Evolutionary conservation across 257 asterid species (phyloP).

Genomic region (Handroanthus guayacan): DNA sequence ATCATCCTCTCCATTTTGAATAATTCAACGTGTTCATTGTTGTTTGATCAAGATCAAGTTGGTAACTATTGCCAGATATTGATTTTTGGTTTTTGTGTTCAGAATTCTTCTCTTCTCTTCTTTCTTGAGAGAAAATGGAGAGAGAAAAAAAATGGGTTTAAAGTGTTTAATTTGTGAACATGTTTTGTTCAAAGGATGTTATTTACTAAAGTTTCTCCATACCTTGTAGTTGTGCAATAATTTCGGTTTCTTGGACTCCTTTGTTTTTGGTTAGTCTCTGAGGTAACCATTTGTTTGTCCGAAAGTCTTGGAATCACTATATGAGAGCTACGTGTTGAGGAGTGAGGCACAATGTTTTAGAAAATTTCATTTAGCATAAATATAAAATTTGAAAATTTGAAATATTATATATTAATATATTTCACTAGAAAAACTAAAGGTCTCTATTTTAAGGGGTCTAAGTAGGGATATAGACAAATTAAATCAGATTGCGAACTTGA

Average conservation of each 20-base stretch:
- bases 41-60: background rate
- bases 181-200: background rate
- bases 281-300: background rate
- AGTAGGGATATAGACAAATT: too few species aligned
- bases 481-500: too few species aligned
- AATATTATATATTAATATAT: too few species aligned
- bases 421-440: too few species aligned
- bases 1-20: constrained; percentile 25
- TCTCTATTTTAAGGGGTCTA: too few species aligned
- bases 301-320: background rate
- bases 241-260: constrained; percentile 8
- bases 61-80: background rate
- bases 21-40: too few species aligned
- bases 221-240: constrained; percentile 29
- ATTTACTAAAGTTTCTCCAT: constrained; percentile 30
- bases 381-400: too few species aligned
- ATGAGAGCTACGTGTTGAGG: too few species aligned
- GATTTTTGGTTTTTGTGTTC: background rate
- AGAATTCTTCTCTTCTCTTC: background rate
- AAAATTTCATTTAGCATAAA: too few species aligned
- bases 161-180: background rate
- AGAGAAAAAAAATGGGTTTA: background rate
- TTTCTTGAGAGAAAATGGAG: background rate
- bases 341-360: too few species aligned
- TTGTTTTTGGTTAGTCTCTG: background rate